These are phyloP conservation scores for Colletotrichum higginsianum DNA, from an alignment of 2,329 filamentous ascomycete species.

Conservation along the genomic window DNA sequence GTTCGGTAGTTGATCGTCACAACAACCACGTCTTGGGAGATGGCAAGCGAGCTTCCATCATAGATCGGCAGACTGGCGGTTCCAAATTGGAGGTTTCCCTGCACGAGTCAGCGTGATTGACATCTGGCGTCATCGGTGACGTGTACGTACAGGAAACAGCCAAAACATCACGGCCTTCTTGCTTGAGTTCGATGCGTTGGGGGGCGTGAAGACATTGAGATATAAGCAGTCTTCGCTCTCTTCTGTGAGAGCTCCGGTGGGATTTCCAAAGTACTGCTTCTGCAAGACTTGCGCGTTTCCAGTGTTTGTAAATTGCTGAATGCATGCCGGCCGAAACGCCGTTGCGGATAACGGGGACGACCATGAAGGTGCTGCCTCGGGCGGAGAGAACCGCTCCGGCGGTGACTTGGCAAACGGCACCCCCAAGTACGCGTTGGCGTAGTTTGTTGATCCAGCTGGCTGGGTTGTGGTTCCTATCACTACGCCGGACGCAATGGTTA, in stretches of 20 bases:
- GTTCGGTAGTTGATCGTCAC: conserved; percentile 41
- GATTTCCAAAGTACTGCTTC: conserved; percentile 34
- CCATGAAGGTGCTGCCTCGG: conserved; percentile 19
- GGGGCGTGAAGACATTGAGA: conserved; percentile 52
- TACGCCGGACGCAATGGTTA: conserved; percentile 23
- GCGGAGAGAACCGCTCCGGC: conserved; percentile 36
- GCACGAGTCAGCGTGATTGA: neutral
- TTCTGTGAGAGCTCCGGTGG: conserved; percentile 30
- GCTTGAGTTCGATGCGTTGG: conserved; percentile 17
- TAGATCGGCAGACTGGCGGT: conserved; percentile 35
- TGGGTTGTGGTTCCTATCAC: conserved; percentile 29
- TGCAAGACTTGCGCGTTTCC: conserved; percentile 17
- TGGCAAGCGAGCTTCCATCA: conserved; percentile 34
- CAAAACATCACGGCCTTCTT: conserved; percentile 43
- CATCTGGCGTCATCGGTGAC: neutral
- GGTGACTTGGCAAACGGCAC: conserved; percentile 38
- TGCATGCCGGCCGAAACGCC: conserved; percentile 35
- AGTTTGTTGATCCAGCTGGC: conserved; percentile 13
- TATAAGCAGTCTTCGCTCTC: conserved; percentile 54
- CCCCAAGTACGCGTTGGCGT: conserved; percentile 34
- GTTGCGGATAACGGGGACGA: conserved; percentile 12
- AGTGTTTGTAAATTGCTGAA: conserved; percentile 27
- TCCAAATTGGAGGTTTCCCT: conserved; percentile 40
- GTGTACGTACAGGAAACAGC: conserved; percentile 34
- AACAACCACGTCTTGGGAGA: conserved; percentile 32